These are phyloP conservation scores for Canavalia ensiformis DNA, from an alignment of 306 rosid species.

Conservation along the genomic window DNA sequence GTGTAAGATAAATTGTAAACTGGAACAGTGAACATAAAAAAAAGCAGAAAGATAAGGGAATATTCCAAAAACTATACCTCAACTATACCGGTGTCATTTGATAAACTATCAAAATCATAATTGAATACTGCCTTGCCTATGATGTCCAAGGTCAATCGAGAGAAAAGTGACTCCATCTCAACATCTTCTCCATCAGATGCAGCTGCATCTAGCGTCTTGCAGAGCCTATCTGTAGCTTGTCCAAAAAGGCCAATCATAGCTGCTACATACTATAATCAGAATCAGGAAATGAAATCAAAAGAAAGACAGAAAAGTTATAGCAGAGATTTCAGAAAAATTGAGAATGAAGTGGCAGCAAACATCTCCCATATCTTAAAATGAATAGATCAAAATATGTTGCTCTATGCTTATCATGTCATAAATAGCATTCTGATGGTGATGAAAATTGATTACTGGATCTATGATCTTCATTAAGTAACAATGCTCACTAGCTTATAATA, in stretches of 20 bases:
- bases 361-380: slow-evolving; percentile 30
- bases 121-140: slow-evolving; percentile 98
- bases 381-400: slow-evolving; percentile 34
- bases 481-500: slow-evolving; percentile 22
- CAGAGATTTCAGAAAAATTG: slow-evolving; percentile 15
- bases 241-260: slow-evolving; percentile 95
- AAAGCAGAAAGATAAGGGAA: slow-evolving; percentile 32
- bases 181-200: slow-evolving; percentile 91
- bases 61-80: slow-evolving; percentile 70
- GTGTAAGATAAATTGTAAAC: slow-evolving; percentile 38
- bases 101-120: slow-evolving; percentile 93
- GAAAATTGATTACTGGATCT: slow-evolving; percentile 7
- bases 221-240: slow-evolving; percentile 95
- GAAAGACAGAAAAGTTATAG: slow-evolving; percentile 31
- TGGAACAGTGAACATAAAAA: slow-evolving; percentile 25
- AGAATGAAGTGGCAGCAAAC: slow-evolving; percentile 44
- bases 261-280: slow-evolving; percentile 76
- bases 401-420: slow-evolving; percentile 10
- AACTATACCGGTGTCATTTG: slow-evolving; percentile 90
- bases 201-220: slow-evolving; percentile 86
- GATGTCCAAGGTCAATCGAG: slow-evolving; percentile 88
- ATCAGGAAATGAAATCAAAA: slow-evolving; percentile 48
- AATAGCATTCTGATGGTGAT: slow-evolving; percentile 32
- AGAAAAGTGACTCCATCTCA: slow-evolving; percentile 98
- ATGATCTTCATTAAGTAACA: slow-evolving; percentile 32